Evolutionary conservation across 2,329 filamentous ascomycete species (phyloP).

Genomic region (Alternaria solani): DNA sequence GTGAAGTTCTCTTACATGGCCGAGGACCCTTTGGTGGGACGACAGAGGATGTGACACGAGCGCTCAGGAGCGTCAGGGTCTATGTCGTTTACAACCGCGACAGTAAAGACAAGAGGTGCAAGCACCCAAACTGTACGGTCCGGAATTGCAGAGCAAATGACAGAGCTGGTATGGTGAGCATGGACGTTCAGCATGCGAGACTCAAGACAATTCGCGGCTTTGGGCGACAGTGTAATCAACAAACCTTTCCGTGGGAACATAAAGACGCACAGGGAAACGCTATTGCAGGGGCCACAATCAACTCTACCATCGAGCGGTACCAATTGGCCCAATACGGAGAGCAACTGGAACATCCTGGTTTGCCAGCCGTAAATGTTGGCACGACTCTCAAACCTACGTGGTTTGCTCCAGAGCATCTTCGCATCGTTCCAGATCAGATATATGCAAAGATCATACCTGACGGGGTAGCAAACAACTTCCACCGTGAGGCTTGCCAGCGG

Average conservation of each 20-base stretch:
- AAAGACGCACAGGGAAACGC: too few relatives aligned
- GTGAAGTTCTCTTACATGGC: slow-evolving; percentile 9
- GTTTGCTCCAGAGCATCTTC: slow-evolving; percentile 15
- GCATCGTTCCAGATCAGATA: slow-evolving; percentile 31
- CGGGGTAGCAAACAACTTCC: too few relatives aligned
- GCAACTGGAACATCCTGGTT: background rate
- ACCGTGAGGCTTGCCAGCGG: too few relatives aligned
- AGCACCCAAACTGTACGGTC: background rate
- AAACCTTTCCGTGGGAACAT: too few relatives aligned
- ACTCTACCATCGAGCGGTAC: too few relatives aligned
- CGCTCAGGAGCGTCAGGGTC: slow-evolving; percentile 3
- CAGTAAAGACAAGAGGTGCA: background rate
- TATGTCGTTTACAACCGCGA: slow-evolving; percentile 2
- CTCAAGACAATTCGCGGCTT: too few relatives aligned
- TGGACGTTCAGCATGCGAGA: too few relatives aligned
- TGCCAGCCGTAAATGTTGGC: slow-evolving; percentile 18
- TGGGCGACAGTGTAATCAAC: too few relatives aligned
- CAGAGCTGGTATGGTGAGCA: background rate
- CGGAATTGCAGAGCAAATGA: background rate
- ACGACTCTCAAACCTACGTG: slow-evolving; percentile 12
- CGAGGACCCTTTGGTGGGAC: background rate
- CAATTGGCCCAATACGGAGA: too few relatives aligned
- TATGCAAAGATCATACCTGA: slow-evolving; percentile 23
- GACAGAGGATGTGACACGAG: background rate
- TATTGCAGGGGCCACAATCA: too few relatives aligned